Base-by-base conservation (phyloP, 225 moss, liverwort and hornwort species). In the Bryum argenteum region DNA sequence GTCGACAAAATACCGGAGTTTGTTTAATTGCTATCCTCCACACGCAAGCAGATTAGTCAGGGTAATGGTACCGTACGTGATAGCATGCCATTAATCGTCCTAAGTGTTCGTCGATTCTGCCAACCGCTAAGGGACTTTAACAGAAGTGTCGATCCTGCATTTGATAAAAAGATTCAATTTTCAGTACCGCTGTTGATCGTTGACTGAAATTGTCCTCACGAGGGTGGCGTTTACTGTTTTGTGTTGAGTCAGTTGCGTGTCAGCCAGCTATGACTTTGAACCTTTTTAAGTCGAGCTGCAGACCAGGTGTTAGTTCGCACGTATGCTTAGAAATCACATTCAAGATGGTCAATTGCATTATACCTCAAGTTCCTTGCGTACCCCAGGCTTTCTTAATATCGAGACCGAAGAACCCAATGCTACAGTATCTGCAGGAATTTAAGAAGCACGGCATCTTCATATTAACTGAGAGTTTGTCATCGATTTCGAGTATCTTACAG, bases 401-500 rank as follows among this genome's bases (percentile, higher is more conserved):
- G 33, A 42, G 56, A 23, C 22, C 15, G 28, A 21, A 42, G 57
- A 72, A 77, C 37, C 61, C 72, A 68, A 63, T 68, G 43, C 67
- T 58, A 33, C 33, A 33, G 33, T 33, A 51, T 72, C 76, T 76
- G 76, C 52, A 77, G 67, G 43, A 40, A 58, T 67, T 66, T 65
- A 80, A 71, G 63, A 63, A 62, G 67, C 71, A 61, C 38, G 44
- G 52, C 37, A 53, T 52, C 44, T 65, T 68, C 58, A 77, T 48
- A 47, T 50, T 1, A 56, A 63, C 8, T 51, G n/a, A 50, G 26
- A 42, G 22, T 56, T 37, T 68, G 26, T 50, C 57, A 41, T 77
- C 62, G 55, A 71, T 26, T 11, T 66, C 17, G 24, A 62, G 50
- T 66, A 76, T 71, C 57, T 67, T 68, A 77, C 65, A 77, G 59